A percentile compares a stretch with the other conserved stretches of the same genome.
phyloP scores from a whole-genome alignment of 2,329 filamentous ascomycete genomes.

The Paraphaeosphaeria minitans region DNA sequence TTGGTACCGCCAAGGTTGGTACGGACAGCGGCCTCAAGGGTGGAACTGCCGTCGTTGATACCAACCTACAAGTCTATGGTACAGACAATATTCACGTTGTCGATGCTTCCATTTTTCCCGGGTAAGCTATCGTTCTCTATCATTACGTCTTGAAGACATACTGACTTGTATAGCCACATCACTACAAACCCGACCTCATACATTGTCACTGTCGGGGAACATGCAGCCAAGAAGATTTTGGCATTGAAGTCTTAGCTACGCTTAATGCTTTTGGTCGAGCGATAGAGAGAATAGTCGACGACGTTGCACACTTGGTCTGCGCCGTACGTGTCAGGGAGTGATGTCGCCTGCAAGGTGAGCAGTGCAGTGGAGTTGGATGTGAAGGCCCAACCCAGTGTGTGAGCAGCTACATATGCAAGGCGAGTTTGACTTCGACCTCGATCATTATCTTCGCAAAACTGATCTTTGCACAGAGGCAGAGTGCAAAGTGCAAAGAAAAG shows the following conservation, averaged over 20 bases:
- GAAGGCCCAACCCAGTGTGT: slow-evolving; percentile 24
- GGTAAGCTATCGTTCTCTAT: slow-evolving; percentile 25
- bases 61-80: slow-evolving; percentile 56
- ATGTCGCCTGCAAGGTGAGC: slow-evolving; percentile 20
- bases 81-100: slow-evolving; percentile 55
- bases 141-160: neutral
- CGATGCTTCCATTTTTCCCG: slow-evolving; percentile 55
- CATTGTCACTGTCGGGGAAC: slow-evolving; percentile 44
- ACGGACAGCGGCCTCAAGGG: slow-evolving; percentile 50
- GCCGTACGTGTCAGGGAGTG: neutral
- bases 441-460: neutral
- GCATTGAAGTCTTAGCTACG: slow-evolving; percentile 25
- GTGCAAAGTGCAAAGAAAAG: neutral
- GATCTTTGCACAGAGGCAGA: neutral
- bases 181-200: slow-evolving; percentile 47
- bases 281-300: slow-evolving; percentile 10
- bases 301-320: slow-evolving; percentile 10
- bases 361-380: slow-evolving; percentile 26
- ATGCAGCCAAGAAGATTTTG: slow-evolving; percentile 47
- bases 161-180: slow-evolving; percentile 35
- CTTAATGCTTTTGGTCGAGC: slow-evolving; percentile 11
- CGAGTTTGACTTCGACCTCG: neutral
- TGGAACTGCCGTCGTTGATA: slow-evolving; percentile 55
- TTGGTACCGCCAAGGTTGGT: slow-evolving; percentile 62
- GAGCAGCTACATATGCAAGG: slow-evolving; percentile 25